Evolutionary conservation across 2,329 filamentous ascomycete genomes (phyloP), one percentile per base, ranked within the genome.

Genomic region (Aphanocladium album): DNA sequence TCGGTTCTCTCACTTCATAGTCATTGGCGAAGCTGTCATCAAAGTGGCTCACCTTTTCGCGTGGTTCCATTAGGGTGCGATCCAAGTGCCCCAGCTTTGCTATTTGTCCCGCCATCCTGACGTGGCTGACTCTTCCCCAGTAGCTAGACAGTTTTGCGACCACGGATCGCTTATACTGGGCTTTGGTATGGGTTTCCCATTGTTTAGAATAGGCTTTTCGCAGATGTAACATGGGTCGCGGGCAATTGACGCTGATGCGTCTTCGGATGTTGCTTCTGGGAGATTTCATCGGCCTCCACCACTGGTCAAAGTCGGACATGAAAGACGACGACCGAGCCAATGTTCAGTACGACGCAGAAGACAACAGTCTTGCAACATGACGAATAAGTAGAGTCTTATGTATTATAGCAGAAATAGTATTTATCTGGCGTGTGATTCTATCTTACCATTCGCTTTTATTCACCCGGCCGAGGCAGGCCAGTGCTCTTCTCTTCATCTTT

Each of bases 11-110:
- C 5, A 30, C 30, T 30, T 30, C 30, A 30, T 39, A 6, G 12
- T 39, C 35, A 14, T 39, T 11, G 4, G 9, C 35, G 11, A 39
- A 9, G 11, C 35, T 39, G 35, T 17, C 35, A 39, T 17, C 16
- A 39, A 16, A 2, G 6, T 9, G 14, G 19, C 58, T 16, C 68
- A 83, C 83, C 62, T 82, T 76, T 61, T 89, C 84, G 61, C 91
- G 85, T 46, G 88, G 89, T 70, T 95, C 89, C 43, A 81, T 74
- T 3, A 89, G 87, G 12, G 91, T 96, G 57, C 90, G 83, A 65
- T 91, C 83, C 62, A 89, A 77, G 69, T 95, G 90, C 63, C 61
- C 60, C 54, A 45, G 21, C 23, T 37, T 59, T 12, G 47, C 14
- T 5, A 47, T 25, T 19, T 16, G n/a, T 2, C 8, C 9, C 1